Percentiles rank a stretch among this genome's conserved stretches.
Conservation (phyloP, 2,329 filamentous ascomycete species). For the Xylaria arbuscula region DNA sequence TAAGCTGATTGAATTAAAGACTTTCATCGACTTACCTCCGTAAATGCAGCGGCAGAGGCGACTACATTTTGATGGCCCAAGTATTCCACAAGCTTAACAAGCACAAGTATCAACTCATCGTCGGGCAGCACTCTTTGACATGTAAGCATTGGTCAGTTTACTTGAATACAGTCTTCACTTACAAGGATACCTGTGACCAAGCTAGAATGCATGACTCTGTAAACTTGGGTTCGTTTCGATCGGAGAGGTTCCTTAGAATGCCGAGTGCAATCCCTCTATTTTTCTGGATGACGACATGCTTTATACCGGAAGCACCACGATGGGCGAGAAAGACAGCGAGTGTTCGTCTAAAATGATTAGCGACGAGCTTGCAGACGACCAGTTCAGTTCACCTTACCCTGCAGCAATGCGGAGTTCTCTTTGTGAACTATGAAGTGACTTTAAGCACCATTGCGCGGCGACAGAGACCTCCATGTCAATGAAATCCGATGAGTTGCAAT, state of each 20-base stretch:
- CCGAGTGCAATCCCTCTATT: constrained; percentile 79
- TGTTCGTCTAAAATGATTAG: constrained; percentile 62
- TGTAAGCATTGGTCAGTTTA: constrained; percentile 26
- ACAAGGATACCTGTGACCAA: constrained; percentile 85
- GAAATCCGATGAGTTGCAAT: constrained; percentile 68
- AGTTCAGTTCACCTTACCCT: constrained; percentile 66
- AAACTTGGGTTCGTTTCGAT: constrained; percentile 72
- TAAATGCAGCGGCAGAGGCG: constrained; percentile 82
- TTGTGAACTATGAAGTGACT: constrained; percentile 83
- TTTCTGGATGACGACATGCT: constrained; percentile 60
- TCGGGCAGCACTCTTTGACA: constrained; percentile 72
- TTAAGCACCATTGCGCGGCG: constrained; percentile 83
- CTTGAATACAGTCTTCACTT: constrained; percentile 43
- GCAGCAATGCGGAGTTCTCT: constrained; percentile 87
- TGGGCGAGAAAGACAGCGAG: constrained; percentile 73
- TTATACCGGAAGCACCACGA: constrained; percentile 48
- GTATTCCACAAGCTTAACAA: constrained; percentile 87
- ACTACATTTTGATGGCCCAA: constrained; percentile 85
- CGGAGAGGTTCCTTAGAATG: constrained; percentile 77
- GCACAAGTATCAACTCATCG: constrained; percentile 85
- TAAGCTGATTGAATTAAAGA: not conserved
- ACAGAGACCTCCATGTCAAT: constrained; percentile 75
- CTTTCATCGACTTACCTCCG: constrained; percentile 68
- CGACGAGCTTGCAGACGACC: constrained; percentile 30
- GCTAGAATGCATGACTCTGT: constrained; percentile 88